A percentile compares a stretch with the other conserved stretches of the same genome.
phyloP scores from a whole-genome alignment of 768 basidiomycete species.

The Fomitopsis pulvina region DNA sequence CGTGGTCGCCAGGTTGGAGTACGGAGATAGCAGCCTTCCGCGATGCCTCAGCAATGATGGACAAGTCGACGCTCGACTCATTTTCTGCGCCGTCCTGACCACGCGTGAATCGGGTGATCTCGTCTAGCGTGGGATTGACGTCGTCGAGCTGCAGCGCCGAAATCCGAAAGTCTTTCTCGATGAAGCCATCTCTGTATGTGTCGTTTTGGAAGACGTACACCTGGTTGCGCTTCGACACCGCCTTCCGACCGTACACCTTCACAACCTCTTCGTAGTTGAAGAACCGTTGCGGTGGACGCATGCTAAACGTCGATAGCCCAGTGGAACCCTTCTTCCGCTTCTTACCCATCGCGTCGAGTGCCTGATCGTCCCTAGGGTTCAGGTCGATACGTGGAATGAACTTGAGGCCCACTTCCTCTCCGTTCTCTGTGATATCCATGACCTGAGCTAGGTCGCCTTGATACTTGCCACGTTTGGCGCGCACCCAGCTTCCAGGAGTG shows the following conservation, averaged over 20 bases:
- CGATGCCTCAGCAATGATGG: conserved; percentile 88
- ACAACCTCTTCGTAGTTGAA: conserved; percentile 93
- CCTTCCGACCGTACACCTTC: conserved; percentile 76
- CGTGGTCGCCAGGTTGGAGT: conserved; percentile 95
- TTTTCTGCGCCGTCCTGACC: conserved; percentile 64
- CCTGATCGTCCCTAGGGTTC: conserved; percentile 76
- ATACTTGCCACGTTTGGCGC: conserved; percentile 90
- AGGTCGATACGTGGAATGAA: conserved; percentile 98
- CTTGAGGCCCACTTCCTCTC: conserved; percentile 87
- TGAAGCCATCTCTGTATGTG: conserved; percentile 90
- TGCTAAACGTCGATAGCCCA: conserved; percentile 37
- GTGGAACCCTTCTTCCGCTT: conserved; percentile 70
- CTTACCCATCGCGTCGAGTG: conserved; percentile 44
- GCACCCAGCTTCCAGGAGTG: conserved; percentile 88
- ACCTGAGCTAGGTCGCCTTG: conserved; percentile 94
- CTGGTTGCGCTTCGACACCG: conserved; percentile 67
- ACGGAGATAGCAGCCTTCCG: conserved; percentile 87
- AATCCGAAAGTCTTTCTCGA: conserved; percentile 92
- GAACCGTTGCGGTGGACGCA: conserved; percentile 84
- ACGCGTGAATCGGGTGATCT: conserved; percentile 86
- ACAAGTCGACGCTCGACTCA: conserved; percentile 74
- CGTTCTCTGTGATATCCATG: conserved; percentile 87
- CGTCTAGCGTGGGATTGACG: conserved; percentile 92
- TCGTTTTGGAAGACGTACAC: conserved; percentile 88
- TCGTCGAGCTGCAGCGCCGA: conserved; percentile 75